A percentile compares a stretch with the other conserved stretches of the same genome.
These are phyloP conservation scores for Xylariales sp. DNA, from an alignment of 2,329 filamentous ascomycete species.

Conservation along the genomic window DNA sequence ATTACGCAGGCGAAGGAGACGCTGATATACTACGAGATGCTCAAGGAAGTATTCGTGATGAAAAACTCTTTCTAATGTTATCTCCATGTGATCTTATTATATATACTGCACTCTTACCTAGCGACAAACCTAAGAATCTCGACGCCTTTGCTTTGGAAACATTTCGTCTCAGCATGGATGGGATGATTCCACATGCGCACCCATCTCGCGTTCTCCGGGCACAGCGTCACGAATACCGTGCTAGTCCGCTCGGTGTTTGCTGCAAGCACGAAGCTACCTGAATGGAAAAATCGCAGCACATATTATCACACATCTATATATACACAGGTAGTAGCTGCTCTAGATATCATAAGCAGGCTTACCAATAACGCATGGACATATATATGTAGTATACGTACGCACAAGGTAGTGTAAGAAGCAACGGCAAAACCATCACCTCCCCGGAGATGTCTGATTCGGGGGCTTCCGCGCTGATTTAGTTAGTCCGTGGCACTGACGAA, in stretches of 20 bases:
- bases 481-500: conserved; percentile 5
- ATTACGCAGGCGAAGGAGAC: neutral
- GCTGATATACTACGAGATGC: neutral
- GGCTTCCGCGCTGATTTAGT: conserved; percentile 5
- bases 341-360: neutral
- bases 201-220: conserved; percentile 10
- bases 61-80: neutral
- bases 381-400: neutral
- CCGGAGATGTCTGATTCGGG: conserved; percentile 24
- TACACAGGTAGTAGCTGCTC: neutral
- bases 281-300: neutral
- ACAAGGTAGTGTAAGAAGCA: neutral
- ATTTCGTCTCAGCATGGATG: conserved; percentile 2
- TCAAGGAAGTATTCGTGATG: neutral
- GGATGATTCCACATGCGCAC: conserved; percentile 27
- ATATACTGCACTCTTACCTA: neutral
- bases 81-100: conserved; percentile 1
- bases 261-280: neutral
- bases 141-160: conserved; percentile 17
- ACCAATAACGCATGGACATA: conserved; percentile 8
- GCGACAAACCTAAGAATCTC: neutral
- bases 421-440: neutral
- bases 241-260: neutral
- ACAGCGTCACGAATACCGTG: neutral
- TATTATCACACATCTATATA: neutral